Conservation (phyloP, 345 rosid genomes). For the Theobroma cacao region DNA sequence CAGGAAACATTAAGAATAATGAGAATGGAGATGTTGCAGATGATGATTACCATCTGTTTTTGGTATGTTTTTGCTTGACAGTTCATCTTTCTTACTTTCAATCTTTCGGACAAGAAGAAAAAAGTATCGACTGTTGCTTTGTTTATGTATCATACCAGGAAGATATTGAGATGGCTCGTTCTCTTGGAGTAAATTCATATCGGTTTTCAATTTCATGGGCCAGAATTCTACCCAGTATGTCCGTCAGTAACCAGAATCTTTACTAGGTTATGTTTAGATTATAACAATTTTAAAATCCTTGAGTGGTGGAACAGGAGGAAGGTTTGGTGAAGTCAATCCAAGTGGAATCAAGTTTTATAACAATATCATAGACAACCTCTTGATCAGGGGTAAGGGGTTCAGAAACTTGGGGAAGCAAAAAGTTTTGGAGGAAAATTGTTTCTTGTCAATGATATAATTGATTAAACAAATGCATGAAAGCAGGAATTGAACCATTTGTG, state of each 20-base stretch:
- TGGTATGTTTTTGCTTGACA: background rate
- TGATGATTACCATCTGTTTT: constrained; percentile 13
- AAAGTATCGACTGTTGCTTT: background rate
- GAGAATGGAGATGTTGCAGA: constrained; percentile 37
- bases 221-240: constrained; percentile 40
- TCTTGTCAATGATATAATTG: constrained; percentile 1
- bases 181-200: constrained; percentile 40
- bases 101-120: background rate
- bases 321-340: constrained; percentile 37
- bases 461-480: constrained; percentile 11
- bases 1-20: background rate
- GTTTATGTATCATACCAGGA: constrained; percentile 17
- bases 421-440: background rate
- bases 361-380: constrained; percentile 32
- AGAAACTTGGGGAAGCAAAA: background rate
- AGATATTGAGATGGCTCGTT: constrained; percentile 33
- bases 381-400: constrained; percentile 28
- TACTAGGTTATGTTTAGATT: background rate
- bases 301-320: constrained; percentile 31
- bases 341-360: constrained; percentile 40
- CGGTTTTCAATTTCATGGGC: constrained; percentile 47
- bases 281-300: background rate
- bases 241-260: background rate
- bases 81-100: background rate
- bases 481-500: constrained; percentile 50